Evolutionary conservation across 2,329 filamentous ascomycete genomes (phyloP).

Genomic region (Fusarium fujikuroi): DNA sequence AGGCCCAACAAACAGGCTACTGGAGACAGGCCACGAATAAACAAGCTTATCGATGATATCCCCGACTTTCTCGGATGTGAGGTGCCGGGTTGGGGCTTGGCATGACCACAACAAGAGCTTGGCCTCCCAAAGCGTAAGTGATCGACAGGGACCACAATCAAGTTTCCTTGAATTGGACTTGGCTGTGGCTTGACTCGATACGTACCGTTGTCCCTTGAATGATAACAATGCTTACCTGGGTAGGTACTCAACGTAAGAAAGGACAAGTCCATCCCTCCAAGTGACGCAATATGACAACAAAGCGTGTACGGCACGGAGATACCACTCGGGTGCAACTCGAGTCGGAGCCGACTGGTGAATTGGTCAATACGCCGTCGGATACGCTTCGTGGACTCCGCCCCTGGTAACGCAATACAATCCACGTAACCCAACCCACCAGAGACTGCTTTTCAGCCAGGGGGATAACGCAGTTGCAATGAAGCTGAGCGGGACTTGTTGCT

Average conservation of each 20-base stretch:
- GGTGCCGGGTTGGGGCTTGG: conserved; percentile 31
- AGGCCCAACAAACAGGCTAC: conserved; percentile 34
- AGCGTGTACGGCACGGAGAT: conserved; percentile 5
- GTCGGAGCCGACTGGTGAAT: conserved; percentile 15
- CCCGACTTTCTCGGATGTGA: conserved; percentile 23
- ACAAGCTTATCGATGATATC: conserved; percentile 33
- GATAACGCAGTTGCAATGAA: neutral
- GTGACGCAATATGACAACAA: conserved; percentile 8
- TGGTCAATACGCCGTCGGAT: neutral
- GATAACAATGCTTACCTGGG: neutral
- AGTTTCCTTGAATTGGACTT: conserved; percentile 6
- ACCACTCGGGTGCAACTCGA: neutral
- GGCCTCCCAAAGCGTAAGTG: neutral
- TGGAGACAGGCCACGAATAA: conserved; percentile 16
- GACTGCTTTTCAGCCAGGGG: neutral
- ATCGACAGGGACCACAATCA: conserved; percentile 26
- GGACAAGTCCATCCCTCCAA: neutral
- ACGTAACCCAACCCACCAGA: neutral
- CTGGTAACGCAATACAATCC: neutral
- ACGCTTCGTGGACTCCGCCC: neutral
- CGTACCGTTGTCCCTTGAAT: neutral
- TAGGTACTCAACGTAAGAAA: neutral
- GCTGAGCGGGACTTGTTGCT: neutral
- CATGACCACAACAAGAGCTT: neutral
- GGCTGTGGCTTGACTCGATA: conserved; percentile 17